These are phyloP conservation scores for Saraca asoca DNA, from an alignment of 331 rosid species.

Conservation along the genomic window DNA sequence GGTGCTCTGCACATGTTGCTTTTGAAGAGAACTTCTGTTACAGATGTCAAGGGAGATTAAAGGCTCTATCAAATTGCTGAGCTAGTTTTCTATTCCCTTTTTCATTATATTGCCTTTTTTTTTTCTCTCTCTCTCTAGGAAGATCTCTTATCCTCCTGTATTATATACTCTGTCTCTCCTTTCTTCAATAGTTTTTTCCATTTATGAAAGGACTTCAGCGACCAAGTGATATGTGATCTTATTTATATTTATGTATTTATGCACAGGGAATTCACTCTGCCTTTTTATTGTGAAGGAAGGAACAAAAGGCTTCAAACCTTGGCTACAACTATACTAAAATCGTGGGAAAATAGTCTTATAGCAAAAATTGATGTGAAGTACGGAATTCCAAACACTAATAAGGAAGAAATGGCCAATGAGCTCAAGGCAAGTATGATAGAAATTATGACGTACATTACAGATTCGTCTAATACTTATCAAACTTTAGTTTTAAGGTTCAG, in stretches of 20 bases:
- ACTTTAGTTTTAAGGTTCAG: not conserved
- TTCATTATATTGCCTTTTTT: too few species aligned
- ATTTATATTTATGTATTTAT: not conserved
- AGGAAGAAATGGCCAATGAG: constrained; percentile 50
- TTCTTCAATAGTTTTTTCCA: too few species aligned
- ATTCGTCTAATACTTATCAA: not conserved
- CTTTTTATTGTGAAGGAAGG: constrained; percentile 41
- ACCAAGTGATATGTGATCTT: not conserved
- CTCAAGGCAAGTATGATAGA: constrained; percentile 51
- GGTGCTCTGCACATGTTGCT: too few species aligned
- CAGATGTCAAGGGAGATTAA: too few species aligned
- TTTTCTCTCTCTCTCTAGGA: too few species aligned
- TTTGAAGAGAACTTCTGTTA: too few species aligned
- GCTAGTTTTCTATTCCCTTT: too few species aligned
- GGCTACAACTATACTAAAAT: constrained; percentile 50
- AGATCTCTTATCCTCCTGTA: too few species aligned
- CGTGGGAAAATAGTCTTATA: constrained; percentile 55
- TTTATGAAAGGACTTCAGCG: too few species aligned
- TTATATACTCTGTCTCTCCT: too few species aligned
- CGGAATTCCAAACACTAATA: constrained; percentile 51
- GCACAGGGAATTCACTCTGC: not conserved
- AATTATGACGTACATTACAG: not conserved
- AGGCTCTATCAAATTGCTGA: too few species aligned
- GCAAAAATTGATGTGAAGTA: constrained; percentile 55
- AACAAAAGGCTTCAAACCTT: constrained; percentile 59